A percentile compares a stretch with the other conserved stretches of the same genome.
Evolutionary conservation across 2,329 filamentous ascomycete species (phyloP).

Genomic region (Phoma sp.): DNA sequence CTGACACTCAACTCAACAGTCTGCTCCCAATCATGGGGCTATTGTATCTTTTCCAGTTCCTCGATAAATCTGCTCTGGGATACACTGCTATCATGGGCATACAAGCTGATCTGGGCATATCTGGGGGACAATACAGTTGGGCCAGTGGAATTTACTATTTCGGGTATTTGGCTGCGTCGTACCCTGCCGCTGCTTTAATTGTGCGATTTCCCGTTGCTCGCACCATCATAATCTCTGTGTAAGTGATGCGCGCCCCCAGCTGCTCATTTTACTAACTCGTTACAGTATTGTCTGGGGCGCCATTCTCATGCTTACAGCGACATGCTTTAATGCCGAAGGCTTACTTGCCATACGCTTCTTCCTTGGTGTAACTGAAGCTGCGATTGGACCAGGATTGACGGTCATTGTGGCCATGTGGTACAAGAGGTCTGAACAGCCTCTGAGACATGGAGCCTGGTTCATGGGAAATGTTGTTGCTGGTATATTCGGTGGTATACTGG

Average conservation of each 20-base stretch:
- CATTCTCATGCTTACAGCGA: conserved; percentile 53
- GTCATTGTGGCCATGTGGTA: conserved; percentile 71
- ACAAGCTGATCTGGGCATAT: conserved; percentile 22
- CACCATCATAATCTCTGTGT: conserved; percentile 35
- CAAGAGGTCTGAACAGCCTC: conserved; percentile 66
- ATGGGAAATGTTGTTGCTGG: conserved; percentile 62
- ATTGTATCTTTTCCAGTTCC: conserved; percentile 27
- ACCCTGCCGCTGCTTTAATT: conserved; percentile 55
- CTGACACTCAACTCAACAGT: neutral
- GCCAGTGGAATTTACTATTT: conserved; percentile 33
- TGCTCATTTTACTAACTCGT: conserved; percentile 24
- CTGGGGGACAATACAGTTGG: conserved; percentile 33
- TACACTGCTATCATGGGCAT: conserved; percentile 33
- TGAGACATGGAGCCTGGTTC: conserved; percentile 50
- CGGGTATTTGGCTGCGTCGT: conserved; percentile 45
- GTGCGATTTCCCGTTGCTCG: conserved; percentile 60
- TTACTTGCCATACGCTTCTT: conserved; percentile 58
- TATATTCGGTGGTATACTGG: conserved; percentile 62
- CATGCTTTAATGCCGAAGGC: conserved; percentile 53
- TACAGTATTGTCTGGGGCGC: conserved; percentile 47
- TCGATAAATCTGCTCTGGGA: conserved; percentile 25
- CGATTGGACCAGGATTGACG: conserved; percentile 61
- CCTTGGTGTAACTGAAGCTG: conserved; percentile 59
- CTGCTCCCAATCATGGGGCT: conserved; percentile 24
- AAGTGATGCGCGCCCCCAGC: conserved; percentile 1